A percentile compares a stretch with the other conserved stretches of the same genome.
Conservation (phyloP, 495 filamentous ascomycete species). For the Neurospora sp. region DNA sequence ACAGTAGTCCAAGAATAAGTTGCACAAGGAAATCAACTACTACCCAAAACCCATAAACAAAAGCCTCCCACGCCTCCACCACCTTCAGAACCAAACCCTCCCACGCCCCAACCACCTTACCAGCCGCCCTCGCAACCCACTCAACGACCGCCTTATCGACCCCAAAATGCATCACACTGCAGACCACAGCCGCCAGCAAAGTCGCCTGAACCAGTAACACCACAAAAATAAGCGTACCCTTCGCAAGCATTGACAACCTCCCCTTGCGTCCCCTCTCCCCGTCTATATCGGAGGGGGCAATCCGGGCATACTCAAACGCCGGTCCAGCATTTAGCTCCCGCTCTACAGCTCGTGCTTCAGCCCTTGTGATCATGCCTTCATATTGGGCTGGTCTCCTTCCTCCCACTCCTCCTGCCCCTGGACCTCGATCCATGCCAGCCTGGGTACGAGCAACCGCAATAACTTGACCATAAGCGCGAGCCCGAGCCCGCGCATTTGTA, state of each 20-base stretch:
- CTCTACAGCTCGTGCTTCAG: no score
- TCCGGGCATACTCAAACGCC: not conserved
- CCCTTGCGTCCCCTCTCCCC: not conserved
- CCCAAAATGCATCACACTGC: not conserved
- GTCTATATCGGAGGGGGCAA: not conserved
- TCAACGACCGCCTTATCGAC: not conserved
- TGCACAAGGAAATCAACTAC: no score
- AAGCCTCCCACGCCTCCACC: not conserved
- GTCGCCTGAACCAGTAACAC: not conserved
- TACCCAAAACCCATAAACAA: not conserved
- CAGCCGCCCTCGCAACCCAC: not conserved
- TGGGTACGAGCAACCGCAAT: not conserved
- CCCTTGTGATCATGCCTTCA: no score
- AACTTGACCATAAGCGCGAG: rapidly evolving
- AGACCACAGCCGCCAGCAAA: not conserved
- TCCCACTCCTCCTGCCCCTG: no score
- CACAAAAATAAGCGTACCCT: not conserved
- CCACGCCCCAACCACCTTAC: not conserved
- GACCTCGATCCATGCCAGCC: not conserved
- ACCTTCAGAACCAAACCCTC: no score
- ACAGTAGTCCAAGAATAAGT: no score
- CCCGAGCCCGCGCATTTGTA: rapidly evolving
- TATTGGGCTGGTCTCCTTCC: no score
- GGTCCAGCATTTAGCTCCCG: not conserved
- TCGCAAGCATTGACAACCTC: not conserved